Evolutionary conservation across 805 yeast genomes (phyloP), one percentile per base, ranked within the genome.

Genomic region (Metschnikowia colocasiae): DNA sequence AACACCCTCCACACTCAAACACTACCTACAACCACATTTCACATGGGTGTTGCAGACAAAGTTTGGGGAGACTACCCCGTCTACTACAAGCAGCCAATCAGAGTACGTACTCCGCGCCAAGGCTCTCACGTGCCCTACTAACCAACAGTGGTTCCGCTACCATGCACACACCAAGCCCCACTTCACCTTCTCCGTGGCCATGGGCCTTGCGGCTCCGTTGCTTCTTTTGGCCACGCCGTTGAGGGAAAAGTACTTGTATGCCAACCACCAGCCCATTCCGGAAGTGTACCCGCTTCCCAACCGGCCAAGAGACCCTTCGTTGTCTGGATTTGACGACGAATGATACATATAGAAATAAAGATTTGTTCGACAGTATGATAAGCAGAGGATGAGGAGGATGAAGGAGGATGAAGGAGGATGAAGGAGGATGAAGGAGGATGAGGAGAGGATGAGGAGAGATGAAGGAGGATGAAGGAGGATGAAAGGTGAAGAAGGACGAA

Each of bases 101-200:
- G 82, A 62, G 85, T 81, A 75, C 52, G 85, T 77, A 3, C 3
- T 19, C 9, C 12, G 10, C 10, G 13, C 12, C 6, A 18, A 18
- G 2, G 3, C 12, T 16, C 34, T 10, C 12, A 5, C 34, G 13
- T 6, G 2, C 12, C 19, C n/a, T 36, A 36, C 46, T 43, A 43
- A 43, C 47, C 18, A 18, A 3, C 36, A 81, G 85, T 82, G 87
- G 87, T 65, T 76, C 55, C 83, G 91, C 63, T 85, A 80, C 68
- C 83, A 82, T 57, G 86, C 91, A 20, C 85, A 85, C 68, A 79
- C 79, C 55, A 80, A 81, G 62, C 95, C 95, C 35, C 88, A 85
- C 67, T 71, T 85, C 53, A 82, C 85, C 62, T 81, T 75, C 60
- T 73, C 89, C 25, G 76, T 80, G 18, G 73, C 74, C 31, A 73